These are phyloP conservation scores for Elongisporangium undulatum DNA, from an alignment of 352 stramenopile genomes.

Conservation along the genomic window DNA sequence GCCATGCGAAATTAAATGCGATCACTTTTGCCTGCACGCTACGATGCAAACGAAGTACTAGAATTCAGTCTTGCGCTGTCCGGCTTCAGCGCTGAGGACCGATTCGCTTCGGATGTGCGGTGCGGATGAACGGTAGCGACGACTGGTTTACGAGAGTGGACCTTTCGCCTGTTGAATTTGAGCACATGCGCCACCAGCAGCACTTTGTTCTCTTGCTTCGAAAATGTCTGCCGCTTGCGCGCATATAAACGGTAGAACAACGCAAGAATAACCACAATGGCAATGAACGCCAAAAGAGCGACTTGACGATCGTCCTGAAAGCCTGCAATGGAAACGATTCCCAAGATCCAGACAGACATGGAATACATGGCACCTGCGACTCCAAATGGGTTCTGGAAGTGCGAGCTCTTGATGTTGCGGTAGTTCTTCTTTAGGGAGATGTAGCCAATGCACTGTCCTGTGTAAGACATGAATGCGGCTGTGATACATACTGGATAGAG, in stretches of 20 bases:
- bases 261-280: slow-evolving; percentile 1
- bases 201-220: slow-evolving; percentile 14
- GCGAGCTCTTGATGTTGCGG: slow-evolving; percentile 18
- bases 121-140: neutral
- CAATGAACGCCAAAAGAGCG: slow-evolving; percentile 1
- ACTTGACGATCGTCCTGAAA: slow-evolving; percentile 11
- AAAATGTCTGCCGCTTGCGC: slow-evolving; percentile 15
- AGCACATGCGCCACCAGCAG: slow-evolving; percentile 22
- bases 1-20: too few relatives aligned
- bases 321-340: slow-evolving; percentile 3
- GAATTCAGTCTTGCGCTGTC: neutral
- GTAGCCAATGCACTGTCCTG: slow-evolving; percentile 17
- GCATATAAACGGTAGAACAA: slow-evolving; percentile 15
- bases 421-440: slow-evolving; percentile 15
- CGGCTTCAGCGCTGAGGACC: neutral
- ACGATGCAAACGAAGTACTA: neutral
- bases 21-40: neutral
- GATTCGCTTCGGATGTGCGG: neutral
- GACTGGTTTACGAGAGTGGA: neutral
- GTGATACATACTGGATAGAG: slow-evolving; percentile 10
- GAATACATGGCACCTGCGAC: slow-evolving; percentile 13
- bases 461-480: slow-evolving; percentile 14
- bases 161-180: slow-evolving; percentile 12
- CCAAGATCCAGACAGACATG: slow-evolving; percentile 9
- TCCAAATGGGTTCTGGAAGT: slow-evolving; percentile 14